Conservation (phyloP, 768 basidiomycete genomes). For the Antrodiella citrinella region DNA sequence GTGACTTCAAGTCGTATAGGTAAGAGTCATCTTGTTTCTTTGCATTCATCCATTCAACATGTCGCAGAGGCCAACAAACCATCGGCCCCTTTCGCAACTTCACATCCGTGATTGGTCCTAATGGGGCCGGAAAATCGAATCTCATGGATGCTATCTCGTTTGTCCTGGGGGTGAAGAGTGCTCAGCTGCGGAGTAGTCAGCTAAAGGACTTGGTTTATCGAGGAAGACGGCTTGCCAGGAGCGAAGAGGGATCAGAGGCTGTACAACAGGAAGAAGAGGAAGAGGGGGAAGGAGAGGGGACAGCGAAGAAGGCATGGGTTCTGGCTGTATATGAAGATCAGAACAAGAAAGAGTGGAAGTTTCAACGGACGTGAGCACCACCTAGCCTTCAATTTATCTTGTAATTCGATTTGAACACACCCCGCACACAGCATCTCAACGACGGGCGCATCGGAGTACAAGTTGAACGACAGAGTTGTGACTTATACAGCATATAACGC, state of each 20-base stretch:
- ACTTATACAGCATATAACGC: slow-evolving; percentile 87
- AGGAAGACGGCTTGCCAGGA: slow-evolving; percentile 60
- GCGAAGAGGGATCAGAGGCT: slow-evolving; percentile 29
- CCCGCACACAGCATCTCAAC: slow-evolving; percentile 63
- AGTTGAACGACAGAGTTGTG: slow-evolving; percentile 71
- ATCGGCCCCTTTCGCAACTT: slow-evolving; percentile 92
- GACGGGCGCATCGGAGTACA: slow-evolving; percentile 85
- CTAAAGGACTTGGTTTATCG: slow-evolving; percentile 95
- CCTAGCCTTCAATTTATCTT: too few species aligned
- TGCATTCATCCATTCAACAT: not conserved
- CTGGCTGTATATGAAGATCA: slow-evolving; percentile 81
- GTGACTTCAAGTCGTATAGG: slow-evolving; percentile 97
- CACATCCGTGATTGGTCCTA: slow-evolving; percentile 94
- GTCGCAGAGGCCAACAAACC: slow-evolving; percentile 75
- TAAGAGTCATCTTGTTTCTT: slow-evolving; percentile 20
- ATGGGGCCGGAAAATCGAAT: slow-evolving; percentile 98
- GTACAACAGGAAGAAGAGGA: slow-evolving; percentile 33
- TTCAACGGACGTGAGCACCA: slow-evolving; percentile 79
- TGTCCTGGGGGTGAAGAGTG: slow-evolving; percentile 93
- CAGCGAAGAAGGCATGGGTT: slow-evolving; percentile 93
- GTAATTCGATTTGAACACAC: not conserved
- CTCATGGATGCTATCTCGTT: slow-evolving; percentile 99
- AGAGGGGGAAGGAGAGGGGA: slow-evolving; percentile 59
- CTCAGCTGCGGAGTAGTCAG: slow-evolving; percentile 86
- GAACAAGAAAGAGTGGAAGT: slow-evolving; percentile 76